Percentiles rank a stretch among this genome's conserved stretches.
Conservation (phyloP, 2,329 filamentous ascomycete species). For the Didymella sp. region DNA sequence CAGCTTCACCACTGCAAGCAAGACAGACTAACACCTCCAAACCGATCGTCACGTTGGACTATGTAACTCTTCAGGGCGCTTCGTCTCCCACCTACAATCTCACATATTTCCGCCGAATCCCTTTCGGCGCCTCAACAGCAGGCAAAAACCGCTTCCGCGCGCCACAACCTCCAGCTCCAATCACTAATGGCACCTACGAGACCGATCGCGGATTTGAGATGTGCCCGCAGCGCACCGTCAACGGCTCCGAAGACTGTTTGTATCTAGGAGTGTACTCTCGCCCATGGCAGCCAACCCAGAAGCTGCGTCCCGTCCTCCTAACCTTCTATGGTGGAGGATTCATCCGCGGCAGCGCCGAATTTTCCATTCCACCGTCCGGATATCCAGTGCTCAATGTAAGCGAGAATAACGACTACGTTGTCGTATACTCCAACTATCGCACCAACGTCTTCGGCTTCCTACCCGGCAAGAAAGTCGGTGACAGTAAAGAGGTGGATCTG, state of each 20-base stretch:
- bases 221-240: constrained; percentile 64
- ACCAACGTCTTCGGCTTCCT: constrained; percentile 65
- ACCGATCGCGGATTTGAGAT: constrained; percentile 63
- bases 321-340: constrained; percentile 69
- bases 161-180: constrained; percentile 62
- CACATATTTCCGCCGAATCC: constrained; percentile 66
- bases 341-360: constrained; percentile 63
- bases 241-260: constrained; percentile 66
- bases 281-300: constrained; percentile 57
- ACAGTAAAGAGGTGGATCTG: constrained; percentile 55
- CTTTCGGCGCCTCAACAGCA: constrained; percentile 65
- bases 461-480: constrained; percentile 57
- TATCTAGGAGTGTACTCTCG: constrained; percentile 67
- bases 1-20: constrained; percentile 19
- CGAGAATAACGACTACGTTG: constrained; percentile 58
- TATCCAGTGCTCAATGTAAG: constrained; percentile 67
- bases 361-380: constrained; percentile 62
- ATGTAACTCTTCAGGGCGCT: constrained; percentile 59
- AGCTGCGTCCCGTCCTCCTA: constrained; percentile 64
- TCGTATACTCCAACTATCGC: constrained; percentile 63
- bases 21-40: constrained; percentile 18
- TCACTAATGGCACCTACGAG: constrained; percentile 61
- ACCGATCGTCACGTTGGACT: constrained; percentile 42
- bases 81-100: constrained; percentile 63
- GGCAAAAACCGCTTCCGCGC: constrained; percentile 66